Conservation (phyloP, 768 basidiomycete species). For the Calocybe indica region DNA sequence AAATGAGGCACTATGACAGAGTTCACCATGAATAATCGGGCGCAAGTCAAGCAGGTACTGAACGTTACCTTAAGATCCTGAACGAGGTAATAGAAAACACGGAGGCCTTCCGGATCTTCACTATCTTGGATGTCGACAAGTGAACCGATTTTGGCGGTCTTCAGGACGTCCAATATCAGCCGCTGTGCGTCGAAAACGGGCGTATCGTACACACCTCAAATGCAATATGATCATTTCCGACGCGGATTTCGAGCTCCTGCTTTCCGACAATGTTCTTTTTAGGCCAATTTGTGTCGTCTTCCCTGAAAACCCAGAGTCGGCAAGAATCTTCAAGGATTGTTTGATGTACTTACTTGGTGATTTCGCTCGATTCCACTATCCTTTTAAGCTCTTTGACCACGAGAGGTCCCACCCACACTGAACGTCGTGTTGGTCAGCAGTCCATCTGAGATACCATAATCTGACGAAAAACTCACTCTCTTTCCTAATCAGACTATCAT, state of each 20-base stretch:
- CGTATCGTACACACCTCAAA: slow-evolving; percentile 67
- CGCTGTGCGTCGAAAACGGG: background rate
- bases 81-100: slow-evolving; percentile 97
- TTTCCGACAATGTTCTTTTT: slow-evolving; percentile 99
- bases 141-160: slow-evolving; percentile 99
- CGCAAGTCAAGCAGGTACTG: background rate
- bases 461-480: slow-evolving; percentile 67
- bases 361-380: slow-evolving; percentile 89
- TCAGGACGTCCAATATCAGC: background rate
- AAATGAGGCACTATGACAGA: slow-evolving; percentile 79
- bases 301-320: slow-evolving; percentile 42
- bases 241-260: slow-evolving; percentile 93
- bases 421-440: background rate
- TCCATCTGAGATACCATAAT: background rate
- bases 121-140: slow-evolving; percentile 96
- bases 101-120: slow-evolving; percentile 94
- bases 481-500: slow-evolving; percentile 96
- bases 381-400: slow-evolving; percentile 93
- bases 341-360: slow-evolving; percentile 70
- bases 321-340: background rate
- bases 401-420: slow-evolving; percentile 93
- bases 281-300: slow-evolving; percentile 98
- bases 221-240: slow-evolving; percentile 93
- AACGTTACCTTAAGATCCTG: slow-evolving; percentile 86
- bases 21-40: slow-evolving; percentile 1